These are phyloP conservation scores for Zygnema circumcarinatum DNA, from an alignment of 139 green algal genomes.

Conservation along the genomic window DNA sequence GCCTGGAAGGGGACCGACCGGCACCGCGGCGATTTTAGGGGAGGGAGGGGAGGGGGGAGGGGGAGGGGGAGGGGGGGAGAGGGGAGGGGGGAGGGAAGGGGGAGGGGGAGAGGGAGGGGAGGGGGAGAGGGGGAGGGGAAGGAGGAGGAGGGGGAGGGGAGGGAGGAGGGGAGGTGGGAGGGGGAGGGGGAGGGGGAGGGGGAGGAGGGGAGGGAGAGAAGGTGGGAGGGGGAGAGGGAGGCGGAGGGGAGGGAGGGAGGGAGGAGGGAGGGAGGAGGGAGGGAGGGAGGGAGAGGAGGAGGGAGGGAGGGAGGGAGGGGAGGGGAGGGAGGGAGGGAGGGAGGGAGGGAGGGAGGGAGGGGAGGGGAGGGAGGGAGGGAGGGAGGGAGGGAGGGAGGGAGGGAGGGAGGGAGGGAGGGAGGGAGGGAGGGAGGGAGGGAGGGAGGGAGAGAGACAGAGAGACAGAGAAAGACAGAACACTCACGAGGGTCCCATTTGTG, in stretches of 20 bases:
- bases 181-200: background rate
- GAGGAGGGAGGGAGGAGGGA: background rate
- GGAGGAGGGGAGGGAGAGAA: background rate
- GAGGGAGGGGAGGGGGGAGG: too few species aligned
- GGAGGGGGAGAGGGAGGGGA: background rate
- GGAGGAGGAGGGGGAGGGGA: background rate
- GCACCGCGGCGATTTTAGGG: background rate
- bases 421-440: too few species aligned
- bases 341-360: too few species aligned
- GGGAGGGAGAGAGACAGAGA: too few species aligned
- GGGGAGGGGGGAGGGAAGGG: too few species aligned
- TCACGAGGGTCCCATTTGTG: background rate
- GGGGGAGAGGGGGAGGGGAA: constrained; percentile 24
- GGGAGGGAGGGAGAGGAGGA: constrained; percentile 10
- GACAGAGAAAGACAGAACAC: too few species aligned
- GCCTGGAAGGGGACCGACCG: background rate
- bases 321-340: background rate
- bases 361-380: background rate
- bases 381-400: background rate
- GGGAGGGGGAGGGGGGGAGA: too few species aligned
- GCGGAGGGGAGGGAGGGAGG: background rate
- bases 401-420: too few species aligned
- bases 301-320: background rate
- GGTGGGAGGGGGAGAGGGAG: background rate
- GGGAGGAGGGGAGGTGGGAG: background rate